Conservation (phyloP, 2,329 filamentous ascomycete genomes). For the Scedosporium apiospermum region DNA sequence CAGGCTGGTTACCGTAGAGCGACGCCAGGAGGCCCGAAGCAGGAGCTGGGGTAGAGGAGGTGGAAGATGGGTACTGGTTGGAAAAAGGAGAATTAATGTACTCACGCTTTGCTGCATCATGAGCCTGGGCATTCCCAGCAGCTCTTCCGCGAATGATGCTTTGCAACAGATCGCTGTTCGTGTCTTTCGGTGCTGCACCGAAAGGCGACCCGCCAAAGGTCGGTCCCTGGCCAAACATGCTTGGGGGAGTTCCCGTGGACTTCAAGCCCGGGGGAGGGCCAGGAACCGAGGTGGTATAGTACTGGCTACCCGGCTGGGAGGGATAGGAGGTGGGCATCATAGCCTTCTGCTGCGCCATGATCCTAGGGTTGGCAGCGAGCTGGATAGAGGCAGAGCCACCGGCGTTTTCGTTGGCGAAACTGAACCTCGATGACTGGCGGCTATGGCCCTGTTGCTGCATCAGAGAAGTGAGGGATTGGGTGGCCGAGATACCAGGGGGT, state of each 20-base stretch:
- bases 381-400: slow-evolving; percentile 50
- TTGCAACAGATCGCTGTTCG: slow-evolving; percentile 57
- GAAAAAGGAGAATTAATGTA: slow-evolving; percentile 90
- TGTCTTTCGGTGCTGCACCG: slow-evolving; percentile 60
- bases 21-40: slow-evolving; percentile 83
- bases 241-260: slow-evolving; percentile 86
- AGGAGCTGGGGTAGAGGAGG: slow-evolving; percentile 76
- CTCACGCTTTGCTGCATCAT: slow-evolving; percentile 96
- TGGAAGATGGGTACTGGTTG: slow-evolving; percentile 74
- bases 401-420: slow-evolving; percentile 69
- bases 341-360: slow-evolving; percentile 77
- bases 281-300: slow-evolving; percentile 77
- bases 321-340: slow-evolving; percentile 68
- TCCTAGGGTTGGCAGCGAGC: slow-evolving; percentile 65
- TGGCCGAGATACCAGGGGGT: slow-evolving; percentile 45
- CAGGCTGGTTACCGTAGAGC: slow-evolving; percentile 81
- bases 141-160: slow-evolving; percentile 67
- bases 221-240: slow-evolving; percentile 87
- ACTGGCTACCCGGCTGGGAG: slow-evolving; percentile 54
- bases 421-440: slow-evolving; percentile 79
- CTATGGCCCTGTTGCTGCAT: slow-evolving; percentile 60
- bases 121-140: slow-evolving; percentile 58
- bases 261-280: slow-evolving; percentile 93
- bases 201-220: slow-evolving; percentile 69
- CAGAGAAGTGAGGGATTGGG: slow-evolving; percentile 30